phyloP scores from a whole-genome alignment of 1,139 yeast species.

The Debaryomycetaceae sp. region DNA sequence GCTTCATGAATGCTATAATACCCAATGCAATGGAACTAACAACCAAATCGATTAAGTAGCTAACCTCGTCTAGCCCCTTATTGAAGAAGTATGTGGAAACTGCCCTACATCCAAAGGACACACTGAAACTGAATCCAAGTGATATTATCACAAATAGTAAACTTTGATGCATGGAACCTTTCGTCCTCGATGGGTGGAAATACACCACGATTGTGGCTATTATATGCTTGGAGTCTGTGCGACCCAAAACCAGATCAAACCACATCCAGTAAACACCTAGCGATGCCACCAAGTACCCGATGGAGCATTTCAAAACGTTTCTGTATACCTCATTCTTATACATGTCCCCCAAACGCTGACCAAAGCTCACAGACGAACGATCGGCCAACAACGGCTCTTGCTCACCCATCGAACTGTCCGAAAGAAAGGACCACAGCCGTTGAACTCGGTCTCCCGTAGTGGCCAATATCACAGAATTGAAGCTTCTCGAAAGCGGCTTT shows the following conservation, averaged over 20 bases:
- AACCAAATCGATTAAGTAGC: slow-evolving; percentile 56
- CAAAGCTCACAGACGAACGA: slow-evolving; percentile 2
- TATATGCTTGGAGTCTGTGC: slow-evolving; percentile 73
- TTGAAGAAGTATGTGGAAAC: slow-evolving; percentile 47
- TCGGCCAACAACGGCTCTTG: slow-evolving; percentile 3
- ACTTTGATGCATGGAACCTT: slow-evolving; percentile 80
- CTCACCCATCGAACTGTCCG: slow-evolving; percentile 7
- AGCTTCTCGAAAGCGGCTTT: slow-evolving; percentile 9
- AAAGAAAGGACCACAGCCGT: slow-evolving; percentile 24
- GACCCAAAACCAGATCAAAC: slow-evolving; percentile 55
- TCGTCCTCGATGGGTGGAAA: slow-evolving; percentile 77
- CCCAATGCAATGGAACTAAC: slow-evolving; percentile 60
- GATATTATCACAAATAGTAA: slow-evolving; percentile 58
- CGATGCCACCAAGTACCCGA: slow-evolving; percentile 72
- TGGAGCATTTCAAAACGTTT: slow-evolving; percentile 58
- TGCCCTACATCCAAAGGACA: slow-evolving; percentile 54
- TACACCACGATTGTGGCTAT: slow-evolving; percentile 82
- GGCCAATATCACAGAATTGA: slow-evolving; percentile 40
- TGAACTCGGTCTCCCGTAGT: slow-evolving; percentile 39
- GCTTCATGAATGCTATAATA: slow-evolving; percentile 64
- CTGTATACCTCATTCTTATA: slow-evolving; percentile 18
- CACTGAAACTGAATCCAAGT: slow-evolving; percentile 51
- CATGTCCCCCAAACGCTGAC: background rate
- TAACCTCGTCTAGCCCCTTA: slow-evolving; percentile 46
- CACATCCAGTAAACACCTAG: slow-evolving; percentile 67